These are phyloP conservation scores for Pholiota adiposa DNA, from an alignment of 1,284 basidiomycete genomes.

Conservation along the genomic window DNA sequence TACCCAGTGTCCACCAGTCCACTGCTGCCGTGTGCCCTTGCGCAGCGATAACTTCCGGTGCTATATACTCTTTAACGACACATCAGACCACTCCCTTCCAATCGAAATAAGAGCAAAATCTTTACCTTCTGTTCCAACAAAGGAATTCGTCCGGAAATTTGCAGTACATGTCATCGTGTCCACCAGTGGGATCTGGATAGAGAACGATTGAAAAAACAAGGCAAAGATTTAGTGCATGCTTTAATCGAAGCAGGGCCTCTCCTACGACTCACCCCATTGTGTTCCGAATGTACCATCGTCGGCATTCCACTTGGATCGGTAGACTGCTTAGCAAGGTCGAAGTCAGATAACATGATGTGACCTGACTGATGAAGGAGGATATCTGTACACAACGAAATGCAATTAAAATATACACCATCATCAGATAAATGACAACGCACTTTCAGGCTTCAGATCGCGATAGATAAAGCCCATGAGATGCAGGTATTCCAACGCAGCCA, in stretches of 20 bases:
- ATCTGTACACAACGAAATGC: constrained; percentile 63
- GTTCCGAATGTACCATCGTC: constrained; percentile 88
- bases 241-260: neutral
- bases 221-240: neutral
- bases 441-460: constrained; percentile 98
- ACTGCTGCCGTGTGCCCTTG: constrained; percentile 98
- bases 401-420: neutral
- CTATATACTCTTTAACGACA: constrained; percentile 85
- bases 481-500: constrained; percentile 96
- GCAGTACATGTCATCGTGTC: constrained; percentile 98
- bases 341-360: constrained; percentile 99
- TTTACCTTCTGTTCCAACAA: constrained; percentile 96
- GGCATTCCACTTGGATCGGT: constrained; percentile 86
- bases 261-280: constrained; percentile 72
- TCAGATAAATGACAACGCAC: constrained; percentile 54
- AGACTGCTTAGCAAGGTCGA: constrained; percentile 97
- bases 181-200: constrained; percentile 78
- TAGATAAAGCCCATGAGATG: constrained; percentile 99
- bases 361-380: constrained; percentile 98
- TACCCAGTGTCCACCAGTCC: constrained; percentile 99
- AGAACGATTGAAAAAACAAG: constrained; percentile 5
- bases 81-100: constrained; percentile 25
- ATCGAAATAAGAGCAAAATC: constrained; percentile 25
- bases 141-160: constrained; percentile 98
- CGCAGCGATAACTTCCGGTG: constrained; percentile 98